phyloP scores from a whole-genome alignment of 129 eudicot species.

The Escallonia herrerae region DNA sequence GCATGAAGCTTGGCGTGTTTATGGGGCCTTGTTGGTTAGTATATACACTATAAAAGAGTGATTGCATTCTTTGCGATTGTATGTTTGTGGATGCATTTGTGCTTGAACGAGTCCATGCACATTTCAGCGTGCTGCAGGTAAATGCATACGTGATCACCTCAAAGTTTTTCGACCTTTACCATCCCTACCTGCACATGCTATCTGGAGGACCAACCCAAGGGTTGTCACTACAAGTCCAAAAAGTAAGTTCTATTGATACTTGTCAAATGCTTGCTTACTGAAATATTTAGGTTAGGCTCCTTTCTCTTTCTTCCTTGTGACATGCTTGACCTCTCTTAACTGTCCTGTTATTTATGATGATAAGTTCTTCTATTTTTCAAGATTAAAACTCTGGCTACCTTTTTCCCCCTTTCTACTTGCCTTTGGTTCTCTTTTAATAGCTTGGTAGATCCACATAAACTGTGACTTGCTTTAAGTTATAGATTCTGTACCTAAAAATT shows the following conservation, averaged over 20 bases:
- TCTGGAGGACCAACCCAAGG: conserved; percentile 27
- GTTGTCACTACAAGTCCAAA: conserved; percentile 30
- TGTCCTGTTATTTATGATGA: no score
- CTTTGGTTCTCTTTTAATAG: no score
- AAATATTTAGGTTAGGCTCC: no score
- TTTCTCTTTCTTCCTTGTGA: background rate
- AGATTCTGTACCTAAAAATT: no score
- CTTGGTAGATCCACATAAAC: no score
- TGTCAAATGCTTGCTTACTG: background rate
- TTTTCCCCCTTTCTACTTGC: no score
- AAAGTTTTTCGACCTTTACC: conserved; percentile 53
- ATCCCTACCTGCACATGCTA: conserved; percentile 27
- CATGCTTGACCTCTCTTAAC: no score
- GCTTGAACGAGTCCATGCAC: conserved; percentile 7
- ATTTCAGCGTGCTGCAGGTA: conserved; percentile 68
- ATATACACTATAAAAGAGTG: conserved; percentile 3
- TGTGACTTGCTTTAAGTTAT: no score
- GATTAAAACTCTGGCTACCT: no score
- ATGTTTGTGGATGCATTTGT: conserved; percentile 1
- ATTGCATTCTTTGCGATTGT: background rate
- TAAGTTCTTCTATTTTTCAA: no score
- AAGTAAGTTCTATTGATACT: conserved; percentile 15
- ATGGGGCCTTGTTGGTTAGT: conserved; percentile 70
- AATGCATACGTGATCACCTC: conserved; percentile 51
- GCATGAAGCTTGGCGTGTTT: conserved; percentile 81